Evolutionary conservation across 306 rosid species (phyloP), one percentile per base, ranked within the genome.

Genomic region (Cucurbita ficifolia): DNA sequence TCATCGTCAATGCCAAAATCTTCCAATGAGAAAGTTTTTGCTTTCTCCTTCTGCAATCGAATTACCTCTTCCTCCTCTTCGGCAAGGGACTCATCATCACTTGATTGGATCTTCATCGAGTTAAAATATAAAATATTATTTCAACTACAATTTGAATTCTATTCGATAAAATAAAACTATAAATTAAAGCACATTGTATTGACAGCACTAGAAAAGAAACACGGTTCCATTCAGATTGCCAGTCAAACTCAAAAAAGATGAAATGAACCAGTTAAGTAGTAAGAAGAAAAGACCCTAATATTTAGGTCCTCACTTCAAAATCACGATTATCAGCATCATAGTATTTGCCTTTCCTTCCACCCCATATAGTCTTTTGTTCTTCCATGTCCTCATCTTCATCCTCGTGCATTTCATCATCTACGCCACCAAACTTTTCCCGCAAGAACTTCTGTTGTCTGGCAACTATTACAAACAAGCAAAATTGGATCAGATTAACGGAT

Each of bases 271-370:
- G 62, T 10, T 17, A 43, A 39, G 42, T 59, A 29, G 24, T 24
- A 22, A 9, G 16, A 38, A 74, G 7, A 19, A 5, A 17, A 40
- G 7, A 12, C 36, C 46, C 11, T 54, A 69, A 74, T 50, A 17
- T 56, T 50, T 74, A 70, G 62, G 70, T 56, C 58, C 77, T 77
- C 82, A 89, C 98, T 90, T 94, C 94, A 72, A 80, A 83, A 85
- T 89, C 84, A 65, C 84, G 82, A 86, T 90, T 94, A 39, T 94
- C 98, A 77, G 89, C 98, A 79, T 85, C 83, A 11, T 85, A 81
- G 77, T 88, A 84, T 5, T 61, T 29, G 68, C 52, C 51, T 70
- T 68, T 81, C 75, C 75, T 82, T 76, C 90, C 89, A 51, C 86
- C 90, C 68, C 81, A 76, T 12, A 76, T 21, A 21, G 43, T 71